phyloP scores from a whole-genome alignment of 1,139 yeast species.

The Casaregolazyma suthepensis region DNA sequence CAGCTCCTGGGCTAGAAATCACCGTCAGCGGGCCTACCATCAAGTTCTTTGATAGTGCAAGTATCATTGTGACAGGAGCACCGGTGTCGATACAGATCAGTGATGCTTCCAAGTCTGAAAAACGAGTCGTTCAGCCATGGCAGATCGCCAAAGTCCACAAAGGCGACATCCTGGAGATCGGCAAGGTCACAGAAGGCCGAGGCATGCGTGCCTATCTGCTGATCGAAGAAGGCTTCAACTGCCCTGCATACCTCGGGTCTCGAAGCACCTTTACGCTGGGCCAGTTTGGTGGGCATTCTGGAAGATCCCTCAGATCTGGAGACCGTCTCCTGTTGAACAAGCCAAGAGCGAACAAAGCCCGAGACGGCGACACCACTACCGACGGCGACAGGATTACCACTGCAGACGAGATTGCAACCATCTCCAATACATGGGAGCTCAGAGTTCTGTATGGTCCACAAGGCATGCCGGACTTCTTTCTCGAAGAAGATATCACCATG shows the following conservation, averaged over 20 bases:
- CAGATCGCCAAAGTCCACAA: conserved; percentile 29
- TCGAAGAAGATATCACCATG: conserved; percentile 60
- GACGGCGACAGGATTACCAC: conserved; percentile 66
- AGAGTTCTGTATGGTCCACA: conserved; percentile 97
- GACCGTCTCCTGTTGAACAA: conserved; percentile 72
- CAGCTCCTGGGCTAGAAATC: conserved; percentile 84
- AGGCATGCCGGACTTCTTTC: conserved; percentile 93
- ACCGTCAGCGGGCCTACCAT: conserved; percentile 84
- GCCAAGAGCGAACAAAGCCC: conserved; percentile 49
- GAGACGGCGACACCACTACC: conserved; percentile 61
- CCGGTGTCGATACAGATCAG: conserved; percentile 61
- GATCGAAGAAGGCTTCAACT: conserved; percentile 88
- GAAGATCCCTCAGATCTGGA: conserved; percentile 84
- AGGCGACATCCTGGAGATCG: conserved; percentile 75
- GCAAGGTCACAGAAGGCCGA: conserved; percentile 50
- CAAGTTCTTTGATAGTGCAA: conserved; percentile 71
- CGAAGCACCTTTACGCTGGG: conserved; percentile 95
- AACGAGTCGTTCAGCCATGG: conserved; percentile 50
- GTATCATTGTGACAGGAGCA: conserved; percentile 82
- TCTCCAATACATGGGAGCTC: conserved; percentile 67
- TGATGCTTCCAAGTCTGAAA: conserved; percentile 53
- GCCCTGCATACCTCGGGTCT: conserved; percentile 87
- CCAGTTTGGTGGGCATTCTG: conserved; percentile 89
- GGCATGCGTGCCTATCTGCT: conserved; percentile 92
- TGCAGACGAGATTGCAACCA: conserved; percentile 60